These are phyloP conservation scores for Acacia melanoxylon DNA, from an alignment of 306 rosid genomes.

Conservation along the genomic window DNA sequence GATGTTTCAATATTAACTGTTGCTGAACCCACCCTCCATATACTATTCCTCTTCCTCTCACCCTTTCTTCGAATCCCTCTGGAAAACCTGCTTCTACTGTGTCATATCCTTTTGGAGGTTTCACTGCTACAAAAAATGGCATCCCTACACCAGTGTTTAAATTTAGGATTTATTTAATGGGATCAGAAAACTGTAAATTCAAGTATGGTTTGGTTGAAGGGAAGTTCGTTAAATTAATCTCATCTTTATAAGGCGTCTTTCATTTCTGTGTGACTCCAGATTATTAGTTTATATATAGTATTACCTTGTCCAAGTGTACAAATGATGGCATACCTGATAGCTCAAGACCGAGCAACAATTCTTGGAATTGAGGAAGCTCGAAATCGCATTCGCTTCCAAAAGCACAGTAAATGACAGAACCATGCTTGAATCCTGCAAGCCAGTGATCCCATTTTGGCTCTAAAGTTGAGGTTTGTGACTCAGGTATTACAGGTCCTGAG, in stretches of 20 bases:
- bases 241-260: too few species aligned
- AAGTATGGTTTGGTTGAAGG: background rate
- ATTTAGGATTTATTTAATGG: background rate
- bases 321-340: background rate
- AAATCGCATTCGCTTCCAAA: slow-evolving; percentile 1
- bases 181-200: background rate
- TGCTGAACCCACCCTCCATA: slow-evolving; percentile 27
- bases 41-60: slow-evolving; percentile 4
- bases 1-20: background rate
- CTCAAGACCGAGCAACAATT: background rate
- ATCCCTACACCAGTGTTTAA: background rate
- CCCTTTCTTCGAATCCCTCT: slow-evolving; percentile 3
- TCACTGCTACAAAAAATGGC: slow-evolving; percentile 6
- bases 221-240: too few species aligned
- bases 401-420: slow-evolving; percentile 1
- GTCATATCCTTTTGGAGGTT: background rate
- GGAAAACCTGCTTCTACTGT: slow-evolving; percentile 7
- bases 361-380: background rate
- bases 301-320: too few species aligned
- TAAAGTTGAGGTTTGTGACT: background rate
- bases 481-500: background rate
- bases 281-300: too few species aligned
- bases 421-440: background rate
- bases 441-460: slow-evolving; percentile 21
- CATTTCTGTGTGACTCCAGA: too few species aligned